phyloP scores from a whole-genome alignment of 305 asterid genomes.

The Fraxinus xanthoxyloides region DNA sequence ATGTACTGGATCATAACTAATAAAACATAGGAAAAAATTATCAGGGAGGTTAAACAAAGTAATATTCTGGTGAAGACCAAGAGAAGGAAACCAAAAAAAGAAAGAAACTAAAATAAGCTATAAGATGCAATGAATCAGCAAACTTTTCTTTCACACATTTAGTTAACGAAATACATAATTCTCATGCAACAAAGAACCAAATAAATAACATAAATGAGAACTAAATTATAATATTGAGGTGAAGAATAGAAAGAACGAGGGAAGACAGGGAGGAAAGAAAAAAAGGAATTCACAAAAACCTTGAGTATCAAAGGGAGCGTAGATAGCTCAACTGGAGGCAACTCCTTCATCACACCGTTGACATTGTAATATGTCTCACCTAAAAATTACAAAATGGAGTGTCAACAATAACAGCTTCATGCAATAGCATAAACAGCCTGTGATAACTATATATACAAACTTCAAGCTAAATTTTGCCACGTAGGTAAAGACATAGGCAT shows the following conservation, averaged over 20 bases:
- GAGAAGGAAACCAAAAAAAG: conserved; percentile 1
- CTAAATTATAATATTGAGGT: background rate
- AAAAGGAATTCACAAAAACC: conserved; percentile 41
- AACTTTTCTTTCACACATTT: background rate
- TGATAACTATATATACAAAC: background rate
- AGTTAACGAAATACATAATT: conserved; percentile 1
- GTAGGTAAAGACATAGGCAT: background rate
- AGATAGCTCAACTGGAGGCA: conserved; percentile 88
- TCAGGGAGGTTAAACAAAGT: background rate
- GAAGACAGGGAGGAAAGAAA: background rate
- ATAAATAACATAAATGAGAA: background rate
- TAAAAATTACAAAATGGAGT: conserved; percentile 32
- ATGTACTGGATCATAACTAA: background rate
- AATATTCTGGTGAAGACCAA: background rate
- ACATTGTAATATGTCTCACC: conserved; percentile 68
- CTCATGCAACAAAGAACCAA: background rate
- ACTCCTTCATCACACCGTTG: conserved; percentile 73
- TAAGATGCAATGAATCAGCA: background rate
- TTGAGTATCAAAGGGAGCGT: conserved; percentile 80
- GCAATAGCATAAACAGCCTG: background rate
- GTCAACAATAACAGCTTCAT: conserved; percentile 11
- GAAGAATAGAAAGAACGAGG: background rate
- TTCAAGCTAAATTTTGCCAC: background rate
- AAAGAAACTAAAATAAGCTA: conserved; percentile 7
- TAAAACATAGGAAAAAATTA: background rate